Evolutionary conservation across 371 early-diverging fungal species (phyloP).

Genomic region (Gilbertella persicaria): DNA sequence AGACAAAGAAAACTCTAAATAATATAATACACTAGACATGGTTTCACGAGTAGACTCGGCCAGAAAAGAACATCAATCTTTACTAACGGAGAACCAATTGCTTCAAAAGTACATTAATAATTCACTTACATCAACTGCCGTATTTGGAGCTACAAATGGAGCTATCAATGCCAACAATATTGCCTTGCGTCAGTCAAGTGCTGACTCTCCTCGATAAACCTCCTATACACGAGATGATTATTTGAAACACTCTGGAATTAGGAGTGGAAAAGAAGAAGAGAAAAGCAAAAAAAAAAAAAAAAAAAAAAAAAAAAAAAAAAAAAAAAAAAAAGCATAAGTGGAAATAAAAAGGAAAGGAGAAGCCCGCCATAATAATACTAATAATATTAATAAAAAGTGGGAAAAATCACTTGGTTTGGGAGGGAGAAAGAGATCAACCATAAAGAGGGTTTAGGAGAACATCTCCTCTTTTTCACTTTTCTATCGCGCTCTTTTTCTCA

Average conservation of each 20-base stretch:
- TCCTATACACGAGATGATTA: not conserved
- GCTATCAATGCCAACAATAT: constrained; percentile 35
- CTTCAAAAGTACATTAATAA: constrained; percentile 57
- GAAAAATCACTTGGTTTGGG: not conserved
- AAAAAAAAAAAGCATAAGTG: too few species aligned
- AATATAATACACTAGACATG: constrained; percentile 29
- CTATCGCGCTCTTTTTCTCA: too few species aligned
- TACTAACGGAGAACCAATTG: constrained; percentile 52
- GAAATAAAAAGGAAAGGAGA: not conserved
- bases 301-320: not conserved
- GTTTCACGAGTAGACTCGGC: constrained; percentile 49
- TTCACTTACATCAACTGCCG: constrained; percentile 56
- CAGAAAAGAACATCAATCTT: constrained; percentile 48
- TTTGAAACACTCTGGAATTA: not conserved
- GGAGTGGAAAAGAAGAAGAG: not conserved
- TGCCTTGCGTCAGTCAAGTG: constrained; percentile 16
- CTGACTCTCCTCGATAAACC: constrained; percentile 20
- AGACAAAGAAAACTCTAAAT: not conserved
- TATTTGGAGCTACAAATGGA: constrained; percentile 58
- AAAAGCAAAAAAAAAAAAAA: not conserved
- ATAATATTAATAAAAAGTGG: not conserved
- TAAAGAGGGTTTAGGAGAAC: not conserved
- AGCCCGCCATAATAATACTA: not conserved
- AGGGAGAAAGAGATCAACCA: not conserved
- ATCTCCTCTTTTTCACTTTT: too few species aligned